These are phyloP conservation scores for Colletotrichum ledebouriae DNA, from an alignment of 2,329 filamentous ascomycete species.

Conservation along the genomic window DNA sequence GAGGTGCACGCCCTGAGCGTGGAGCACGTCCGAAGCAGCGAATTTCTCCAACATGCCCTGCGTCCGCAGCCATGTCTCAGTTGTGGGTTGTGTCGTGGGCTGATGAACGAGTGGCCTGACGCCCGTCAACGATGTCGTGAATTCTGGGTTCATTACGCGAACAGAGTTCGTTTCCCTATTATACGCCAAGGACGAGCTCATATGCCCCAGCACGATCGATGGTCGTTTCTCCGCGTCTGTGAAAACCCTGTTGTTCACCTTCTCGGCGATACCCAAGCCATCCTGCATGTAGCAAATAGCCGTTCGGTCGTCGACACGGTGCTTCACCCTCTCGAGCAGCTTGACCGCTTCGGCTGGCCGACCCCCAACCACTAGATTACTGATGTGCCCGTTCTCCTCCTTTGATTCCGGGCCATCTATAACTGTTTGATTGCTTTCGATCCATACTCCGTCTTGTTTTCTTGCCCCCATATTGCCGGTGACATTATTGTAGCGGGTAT, in stretches of 20 bases:
- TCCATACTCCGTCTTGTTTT: constrained; percentile 43
- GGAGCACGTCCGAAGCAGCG: constrained; percentile 71
- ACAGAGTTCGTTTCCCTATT: constrained; percentile 57
- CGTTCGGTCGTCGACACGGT: constrained; percentile 76
- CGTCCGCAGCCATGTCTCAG: constrained; percentile 47
- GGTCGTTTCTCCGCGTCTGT: constrained; percentile 75
- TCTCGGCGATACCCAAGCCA: constrained; percentile 86
- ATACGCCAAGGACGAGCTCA: constrained; percentile 61
- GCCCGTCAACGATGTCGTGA: constrained; percentile 52
- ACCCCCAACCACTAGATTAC: constrained; percentile 78
- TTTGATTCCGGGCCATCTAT: constrained; percentile 1
- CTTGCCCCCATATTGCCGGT: constrained; percentile 46
- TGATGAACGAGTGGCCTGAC: constrained; percentile 42
- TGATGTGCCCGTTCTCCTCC: constrained; percentile 67
- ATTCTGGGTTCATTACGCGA: constrained; percentile 51
- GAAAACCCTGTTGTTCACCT: constrained; percentile 79
- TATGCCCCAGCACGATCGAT: constrained; percentile 79
- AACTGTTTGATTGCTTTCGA: constrained; percentile 19
- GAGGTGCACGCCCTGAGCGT: constrained; percentile 69
- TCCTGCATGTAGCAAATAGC: constrained; percentile 84
- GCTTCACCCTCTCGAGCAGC: constrained; percentile 70
- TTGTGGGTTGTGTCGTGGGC: constrained; percentile 27
- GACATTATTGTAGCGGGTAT: constrained; percentile 37
- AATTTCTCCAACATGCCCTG: constrained; percentile 75
- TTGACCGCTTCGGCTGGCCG: constrained; percentile 65